Conservation (phyloP, 208 protist species). For the Borovskyia barvae region DNA sequence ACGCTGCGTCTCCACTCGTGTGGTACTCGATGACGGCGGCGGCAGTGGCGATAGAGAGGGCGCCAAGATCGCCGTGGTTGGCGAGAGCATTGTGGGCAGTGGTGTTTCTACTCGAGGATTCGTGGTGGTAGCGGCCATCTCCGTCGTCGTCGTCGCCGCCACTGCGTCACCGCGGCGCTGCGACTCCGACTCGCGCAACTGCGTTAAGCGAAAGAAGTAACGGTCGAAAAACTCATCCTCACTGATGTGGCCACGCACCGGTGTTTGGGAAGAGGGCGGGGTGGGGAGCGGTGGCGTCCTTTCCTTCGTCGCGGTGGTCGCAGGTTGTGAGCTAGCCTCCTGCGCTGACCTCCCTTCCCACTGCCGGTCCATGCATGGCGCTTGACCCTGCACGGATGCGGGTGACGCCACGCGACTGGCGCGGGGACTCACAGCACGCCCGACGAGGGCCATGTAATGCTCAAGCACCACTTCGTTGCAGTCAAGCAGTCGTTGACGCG, state of each 20-base stretch:
- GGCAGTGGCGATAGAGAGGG: background rate
- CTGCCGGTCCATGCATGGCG: too few species aligned
- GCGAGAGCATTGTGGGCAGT: too few species aligned
- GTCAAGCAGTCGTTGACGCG: constrained; percentile 64
- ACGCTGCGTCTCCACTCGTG: constrained; percentile 1
- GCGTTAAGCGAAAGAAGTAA: constrained; percentile 83
- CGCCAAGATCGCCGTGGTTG: background rate
- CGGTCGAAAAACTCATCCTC: constrained; percentile 83
- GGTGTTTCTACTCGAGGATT: too few species aligned
- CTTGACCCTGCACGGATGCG: constrained; percentile 6
- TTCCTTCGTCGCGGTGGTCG: background rate
- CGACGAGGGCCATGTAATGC: constrained; percentile 61
- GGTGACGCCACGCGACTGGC: constrained; percentile 17
- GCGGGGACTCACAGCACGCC: constrained; percentile 38
- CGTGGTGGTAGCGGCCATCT: background rate
- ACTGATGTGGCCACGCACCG: constrained; percentile 12
- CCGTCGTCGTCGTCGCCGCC: background rate
- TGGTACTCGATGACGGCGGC: background rate
- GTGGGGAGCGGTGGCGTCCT: background rate
- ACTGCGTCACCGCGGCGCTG: constrained; percentile 16
- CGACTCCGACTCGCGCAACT: constrained; percentile 51
- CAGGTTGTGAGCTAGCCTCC: background rate
- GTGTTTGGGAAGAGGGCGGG: background rate
- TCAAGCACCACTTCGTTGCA: constrained; percentile 53
- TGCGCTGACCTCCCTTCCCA: too few species aligned